Base-by-base conservation (phyloP, 179 eudicot species). In the Vitellaria paradoxa region DNA sequence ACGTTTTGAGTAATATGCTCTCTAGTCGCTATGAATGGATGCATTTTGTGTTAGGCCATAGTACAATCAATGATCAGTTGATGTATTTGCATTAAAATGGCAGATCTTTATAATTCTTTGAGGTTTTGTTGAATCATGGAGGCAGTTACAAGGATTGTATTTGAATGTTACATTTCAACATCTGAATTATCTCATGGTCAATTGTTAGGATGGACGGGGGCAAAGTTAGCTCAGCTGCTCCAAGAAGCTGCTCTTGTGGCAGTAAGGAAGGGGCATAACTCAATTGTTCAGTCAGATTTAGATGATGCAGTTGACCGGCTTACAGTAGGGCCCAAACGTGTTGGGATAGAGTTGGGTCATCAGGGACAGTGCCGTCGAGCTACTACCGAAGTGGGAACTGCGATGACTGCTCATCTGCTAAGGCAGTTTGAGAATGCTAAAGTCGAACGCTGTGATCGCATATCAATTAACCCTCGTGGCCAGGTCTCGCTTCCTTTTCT, bases 221-320 rank as follows among this genome's bases (percentile, higher is more conserved):
- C 97, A 79, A 94, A 82, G 80, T 79, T 94, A 87, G 98, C 98
- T 77, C 98, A 93, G 83, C 86, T 94, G 79, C 88, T 94, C 65
- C 97, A 94, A 86, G 98, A 94, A 86, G 90, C 97, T 82, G 97
- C 98, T 84, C 89, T 94, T 75, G 94, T 94, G 77, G 98, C 98
- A 55, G 97, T 93, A 13, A 93, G 98, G 80, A 94, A 88, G 81
- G 87, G 87, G 57, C 98, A 94, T 80, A 81, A 81, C 9, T 84
- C 86, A 55, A 82, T 94, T 80, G 70, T 88, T 76, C 91, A 89
- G 72, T 84, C 91, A 62, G 97, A 94, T 80, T 80, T 94, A 79
- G 97, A 93, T 86, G 97, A 94, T 83, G 98, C 98, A 40, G 97
- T 94, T 64, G 98, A 89, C 82, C 89, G 98, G 65, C 94, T 92